phyloP scores from a whole-genome alignment of 345 rosid species.

The Hibiscus syriacus region DNA sequence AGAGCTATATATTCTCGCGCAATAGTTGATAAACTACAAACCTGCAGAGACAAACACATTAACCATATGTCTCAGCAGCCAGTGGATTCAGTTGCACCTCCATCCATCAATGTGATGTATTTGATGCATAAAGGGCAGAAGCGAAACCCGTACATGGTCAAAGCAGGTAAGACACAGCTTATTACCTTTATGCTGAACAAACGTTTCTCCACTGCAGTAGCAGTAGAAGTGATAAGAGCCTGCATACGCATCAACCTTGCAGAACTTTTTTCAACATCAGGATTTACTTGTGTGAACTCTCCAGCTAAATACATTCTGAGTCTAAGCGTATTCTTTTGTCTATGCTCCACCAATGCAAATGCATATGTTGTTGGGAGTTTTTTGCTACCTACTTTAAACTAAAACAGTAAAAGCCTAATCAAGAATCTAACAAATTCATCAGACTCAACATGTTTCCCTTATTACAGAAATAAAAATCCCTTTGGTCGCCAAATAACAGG shows the following conservation, averaged over 20 bases:
- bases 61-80: conserved; percentile 1
- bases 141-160: neutral
- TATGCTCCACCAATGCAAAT: conserved; percentile 87
- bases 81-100: neutral
- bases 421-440: conserved; percentile 2
- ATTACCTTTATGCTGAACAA: conserved; percentile 69
- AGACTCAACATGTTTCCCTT: neutral
- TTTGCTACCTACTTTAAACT: conserved; percentile 45
- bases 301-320: conserved; percentile 82
- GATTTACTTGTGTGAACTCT: conserved; percentile 44
- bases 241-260: conserved; percentile 54
- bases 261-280: conserved; percentile 32
- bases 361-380: conserved; percentile 59
- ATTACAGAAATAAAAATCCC: neutral
- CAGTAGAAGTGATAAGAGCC: conserved; percentile 46
- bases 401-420: conserved; percentile 20
- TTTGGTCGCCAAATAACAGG: neutral
- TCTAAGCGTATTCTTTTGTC: conserved; percentile 45
- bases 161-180: neutral
- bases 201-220: conserved; percentile 38
- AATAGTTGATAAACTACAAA: conserved; percentile 90
- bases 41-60: conserved; percentile 37
- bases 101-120: neutral
- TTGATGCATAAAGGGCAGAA: neutral
- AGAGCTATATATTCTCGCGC: conserved; percentile 82